Base-by-base conservation (phyloP, 768 basidiomycete genomes). In the Termitomyces sp. region DNA sequence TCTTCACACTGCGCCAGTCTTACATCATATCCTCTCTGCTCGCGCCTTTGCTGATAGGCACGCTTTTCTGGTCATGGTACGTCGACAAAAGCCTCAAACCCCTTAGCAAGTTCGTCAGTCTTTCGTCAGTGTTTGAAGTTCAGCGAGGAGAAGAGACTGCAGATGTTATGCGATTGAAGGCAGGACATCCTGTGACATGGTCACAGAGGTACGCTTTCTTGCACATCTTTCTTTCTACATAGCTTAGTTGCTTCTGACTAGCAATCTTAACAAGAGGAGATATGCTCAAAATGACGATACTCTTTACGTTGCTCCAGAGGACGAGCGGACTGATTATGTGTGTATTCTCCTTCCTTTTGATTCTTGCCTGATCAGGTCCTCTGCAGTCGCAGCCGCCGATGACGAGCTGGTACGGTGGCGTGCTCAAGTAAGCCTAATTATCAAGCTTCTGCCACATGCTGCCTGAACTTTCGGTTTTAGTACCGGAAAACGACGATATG, bases 221-320 rank as follows among this genome's bases (percentile, higher is more conserved):
- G 37, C 17, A 8, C 35, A 47, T 54, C 15, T 26, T 32, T 50
- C 15, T 37, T 12, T 38, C 22, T 5, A 3, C 19, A 43, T 51
- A 53, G 49, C 34, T 49, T 26, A 46, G 2, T 22, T 26, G 41
- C 50, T 42, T 30, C n/a, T 28, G 49, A 44, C 28, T 53, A 91
- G 93, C 59, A 88, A 94, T 63, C 68, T 98, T 53, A 96, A 85
- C 63, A 81, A 90, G 48, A 77, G 90, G 56, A 77, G 95, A 60
- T 98, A 98, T 66, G 92, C 90, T 2, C 85, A 91, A 65, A 93
- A 94, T 63, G 95, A 97, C 60, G 95, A 97, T 60, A 93, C 90
- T 1, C 68, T 98, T 30, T 98, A 98, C 64, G 91, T 97, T 51
- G 96, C 95, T 5, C 94, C 94, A 0, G 93, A 95, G 63, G 94